Evolutionary conservation across 108 stramenopile species (phyloP), one percentile per base, ranked within the genome.

Genomic region (Nitzschia sp.): DNA sequence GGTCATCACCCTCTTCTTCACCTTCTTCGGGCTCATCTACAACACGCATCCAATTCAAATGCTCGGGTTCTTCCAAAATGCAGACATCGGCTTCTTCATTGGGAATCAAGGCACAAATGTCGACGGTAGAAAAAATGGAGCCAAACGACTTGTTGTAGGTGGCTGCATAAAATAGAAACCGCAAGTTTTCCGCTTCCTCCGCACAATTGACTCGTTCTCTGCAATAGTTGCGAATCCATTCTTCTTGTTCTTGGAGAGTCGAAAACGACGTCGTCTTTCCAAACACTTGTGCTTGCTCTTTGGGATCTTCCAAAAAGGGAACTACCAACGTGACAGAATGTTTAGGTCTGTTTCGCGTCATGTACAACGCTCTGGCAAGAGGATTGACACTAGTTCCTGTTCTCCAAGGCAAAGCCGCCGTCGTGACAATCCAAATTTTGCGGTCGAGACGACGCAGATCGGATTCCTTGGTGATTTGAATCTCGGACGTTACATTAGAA

Each of bases 11-110:
- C 51, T 14, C 38, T 46, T 29, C 37, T 17, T 21, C 15, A 14
- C 21, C 26, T 38, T 57, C 50, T 22, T 21, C 22, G 17, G 58
- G 41, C 21, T 63, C 58, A 29, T 60, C 41, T 38, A 77, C 73
- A 41, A 74, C 76, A n/a, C 90, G 76, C 65, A 90, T 92, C 94
- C 94, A 97, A 80, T 95, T 97, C 53, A 97, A 57, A 80, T 97
- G 97, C 75, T 97, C 97, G 10, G 97, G 95, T 73, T 97, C 97
- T 79, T 96, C 95, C 68, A 96, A 69, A 66, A 95, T 92, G 57
- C 85, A 86, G 15, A 97, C 85, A 76, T 93, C 91, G 19, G 93
- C 94, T 52, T 88, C 75, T 6, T 93, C 86, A 10, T 72, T 53
- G 6, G 94, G 92, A n/a, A 95, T 84, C 55, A 91, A 56, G 6